Conservation (phyloP, 257 asterid species). For the Buddleja alternifolia region DNA sequence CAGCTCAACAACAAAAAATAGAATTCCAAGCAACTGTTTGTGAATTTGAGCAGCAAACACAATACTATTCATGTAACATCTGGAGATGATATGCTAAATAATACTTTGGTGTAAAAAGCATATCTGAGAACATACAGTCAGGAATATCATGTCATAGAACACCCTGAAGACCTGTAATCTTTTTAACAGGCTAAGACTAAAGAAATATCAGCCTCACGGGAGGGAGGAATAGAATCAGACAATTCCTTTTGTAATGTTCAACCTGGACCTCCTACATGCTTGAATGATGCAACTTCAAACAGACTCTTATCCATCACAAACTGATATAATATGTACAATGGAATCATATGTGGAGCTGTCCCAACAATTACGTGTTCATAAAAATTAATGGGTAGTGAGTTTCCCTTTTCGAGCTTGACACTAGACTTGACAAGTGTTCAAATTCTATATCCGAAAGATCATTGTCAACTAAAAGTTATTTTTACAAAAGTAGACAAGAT, state of each 20-base stretch:
- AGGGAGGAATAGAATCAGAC: conserved; percentile 13
- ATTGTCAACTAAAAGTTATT: background rate
- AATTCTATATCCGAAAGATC: background rate
- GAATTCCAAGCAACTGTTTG: too few relatives aligned
- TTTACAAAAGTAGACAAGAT: conserved; percentile 1
- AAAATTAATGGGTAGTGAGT: background rate
- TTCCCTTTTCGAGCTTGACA: conserved; percentile 18
- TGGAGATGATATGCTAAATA: conserved; percentile 6
- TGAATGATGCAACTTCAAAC: background rate
- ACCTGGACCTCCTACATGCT: background rate
- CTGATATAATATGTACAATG: conserved; percentile 8
- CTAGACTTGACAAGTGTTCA: background rate
- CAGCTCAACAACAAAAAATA: too few relatives aligned
- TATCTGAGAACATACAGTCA: conserved; percentile 16
- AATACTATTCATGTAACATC: conserved; percentile 15
- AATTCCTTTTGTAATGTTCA: conserved; percentile 3
- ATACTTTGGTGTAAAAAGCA: background rate
- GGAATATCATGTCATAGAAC: conserved; percentile 19
- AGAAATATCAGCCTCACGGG: background rate
- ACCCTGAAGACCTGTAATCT: background rate
- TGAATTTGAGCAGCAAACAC: background rate
- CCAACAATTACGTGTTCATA: background rate
- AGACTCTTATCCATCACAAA: conserved; percentile 16
- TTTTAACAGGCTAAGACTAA: background rate
- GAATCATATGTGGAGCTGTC: background rate